Percentiles rank a stretch among this genome's conserved stretches.
These are phyloP conservation scores for Macrolepiota fuliginosa DNA, from an alignment of 768 basidiomycete species.

Conservation along the genomic window DNA sequence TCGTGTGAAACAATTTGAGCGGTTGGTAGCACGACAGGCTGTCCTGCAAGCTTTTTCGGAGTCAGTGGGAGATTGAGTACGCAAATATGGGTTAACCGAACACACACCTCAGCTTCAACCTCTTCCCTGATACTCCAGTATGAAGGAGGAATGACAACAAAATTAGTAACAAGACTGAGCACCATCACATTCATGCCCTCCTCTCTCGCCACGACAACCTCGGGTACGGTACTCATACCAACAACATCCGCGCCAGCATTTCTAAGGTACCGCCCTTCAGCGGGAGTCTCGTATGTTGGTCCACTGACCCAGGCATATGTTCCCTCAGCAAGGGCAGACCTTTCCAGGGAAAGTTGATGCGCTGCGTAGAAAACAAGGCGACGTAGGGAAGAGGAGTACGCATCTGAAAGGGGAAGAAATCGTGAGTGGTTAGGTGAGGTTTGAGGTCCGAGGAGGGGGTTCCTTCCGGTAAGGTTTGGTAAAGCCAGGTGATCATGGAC, in stretches of 20 bases:
- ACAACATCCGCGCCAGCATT: slow-evolving; percentile 84
- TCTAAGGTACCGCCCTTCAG: slow-evolving; percentile 78
- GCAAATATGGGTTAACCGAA: background rate
- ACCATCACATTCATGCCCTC: slow-evolving; percentile 76
- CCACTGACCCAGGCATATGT: slow-evolving; percentile 90
- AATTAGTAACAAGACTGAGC: slow-evolving; percentile 83
- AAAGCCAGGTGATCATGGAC: slow-evolving; percentile 84
- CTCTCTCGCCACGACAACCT: slow-evolving; percentile 78
- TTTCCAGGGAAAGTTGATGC: slow-evolving; percentile 51
- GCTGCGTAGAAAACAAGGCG: slow-evolving; percentile 72
- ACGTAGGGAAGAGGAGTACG: slow-evolving; percentile 74
- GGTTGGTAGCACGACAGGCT: slow-evolving; percentile 36
- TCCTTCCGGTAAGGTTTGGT: slow-evolving; percentile 72
- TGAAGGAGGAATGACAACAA: slow-evolving; percentile 68
- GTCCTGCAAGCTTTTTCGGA: slow-evolving; percentile 56
- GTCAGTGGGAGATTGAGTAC: background rate
- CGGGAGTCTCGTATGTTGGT: slow-evolving; percentile 87
- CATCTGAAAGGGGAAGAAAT: slow-evolving; percentile 82
- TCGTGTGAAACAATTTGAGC: slow-evolving; percentile 67
- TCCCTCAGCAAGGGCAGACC: slow-evolving; percentile 69
- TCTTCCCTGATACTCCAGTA: slow-evolving; percentile 72
- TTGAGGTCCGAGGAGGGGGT: slow-evolving; percentile 75
- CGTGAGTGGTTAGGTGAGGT: slow-evolving; percentile 59
- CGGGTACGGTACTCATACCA: slow-evolving; percentile 92
- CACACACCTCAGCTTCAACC: slow-evolving; percentile 70